Evolutionary conservation across 192 early-diverging fungal genomes (phyloP).

Genomic region (Neocallimastix lanati): DNA sequence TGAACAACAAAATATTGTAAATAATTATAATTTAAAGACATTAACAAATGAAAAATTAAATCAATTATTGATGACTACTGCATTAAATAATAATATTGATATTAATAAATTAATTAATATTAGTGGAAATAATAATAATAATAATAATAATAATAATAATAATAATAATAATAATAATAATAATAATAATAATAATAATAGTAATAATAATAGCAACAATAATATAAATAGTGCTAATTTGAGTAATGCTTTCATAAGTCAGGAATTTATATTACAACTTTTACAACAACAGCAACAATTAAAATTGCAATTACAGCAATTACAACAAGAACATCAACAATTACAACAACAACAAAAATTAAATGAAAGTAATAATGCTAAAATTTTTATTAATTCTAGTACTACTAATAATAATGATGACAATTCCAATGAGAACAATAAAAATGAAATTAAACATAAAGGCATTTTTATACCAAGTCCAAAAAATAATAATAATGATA

Average conservation of each 20-base stretch:
- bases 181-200: neutral
- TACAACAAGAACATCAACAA: neutral
- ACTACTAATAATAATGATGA: too few species aligned
- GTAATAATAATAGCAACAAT: neutral
- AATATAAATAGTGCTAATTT: neutral
- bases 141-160: neutral
- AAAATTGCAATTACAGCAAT: neutral
- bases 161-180: neutral
- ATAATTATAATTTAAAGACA: neutral
- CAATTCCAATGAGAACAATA: neutral
- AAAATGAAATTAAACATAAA: too few species aligned
- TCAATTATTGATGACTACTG: neutral
- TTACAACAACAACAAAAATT: neutral
- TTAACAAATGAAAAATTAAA: neutral
- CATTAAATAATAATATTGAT: neutral
- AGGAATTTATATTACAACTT: neutral
- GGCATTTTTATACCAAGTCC: too few species aligned
- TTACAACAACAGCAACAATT: neutral
- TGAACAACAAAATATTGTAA: neutral
- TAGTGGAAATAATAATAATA: neutral
- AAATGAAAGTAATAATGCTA: neutral
- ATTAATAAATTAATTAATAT: neutral
- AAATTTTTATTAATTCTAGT: neutral
- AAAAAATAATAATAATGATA: too few species aligned
- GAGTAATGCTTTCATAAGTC: neutral